Base-by-base conservation (phyloP, 257 asterid species). In the Solanum ossicruentum region DNA sequence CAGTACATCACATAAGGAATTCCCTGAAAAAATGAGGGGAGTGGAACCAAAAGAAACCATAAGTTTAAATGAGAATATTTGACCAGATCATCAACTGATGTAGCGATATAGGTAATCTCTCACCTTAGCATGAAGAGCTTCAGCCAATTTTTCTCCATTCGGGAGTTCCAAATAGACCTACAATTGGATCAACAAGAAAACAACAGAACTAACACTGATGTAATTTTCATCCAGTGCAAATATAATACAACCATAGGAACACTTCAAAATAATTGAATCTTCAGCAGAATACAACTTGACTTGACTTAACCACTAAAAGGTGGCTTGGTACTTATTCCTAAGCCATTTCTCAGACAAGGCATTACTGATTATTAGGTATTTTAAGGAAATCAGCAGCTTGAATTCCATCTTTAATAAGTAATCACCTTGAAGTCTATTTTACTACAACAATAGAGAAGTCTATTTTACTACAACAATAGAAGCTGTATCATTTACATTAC, bases 91-190 rank as follows among this genome's bases (percentile, higher is more conserved):
- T 88, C 73, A 58, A 85, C n/a, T 78, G 57, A 26, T 47, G 85
- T 82, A 65, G 71, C 6, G 56, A 41, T 82, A 83, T 20, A 77
- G 63, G 28, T 63, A 47, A 41, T 49, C 63, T 67, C 87, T 88
- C 84, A 95, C 99, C 99, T 92, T 95, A 77, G 96, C 90, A 84
- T 91, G 93, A 89, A 97, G 96, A 84, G 97, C 89, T 86, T 95
- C 94, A 54, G 98, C 99, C 86, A 95, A 87, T 86, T 41, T 85
- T 89, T 89, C 95, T 17, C 99, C 99, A 91, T 94, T 85, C 69
- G 95, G 93, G 83, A 92, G 80, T 93, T 97, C 99, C 93, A 97
- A 86, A 90, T 95, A 97, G 72, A 95, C 99, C 99, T 97, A 87
- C 91, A 90, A 26, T 78, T 5, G 49, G 83, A 52, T 78, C 49